Evolutionary conservation across 345 rosid genomes (phyloP).

Genomic region (Salix arbutifolia): DNA sequence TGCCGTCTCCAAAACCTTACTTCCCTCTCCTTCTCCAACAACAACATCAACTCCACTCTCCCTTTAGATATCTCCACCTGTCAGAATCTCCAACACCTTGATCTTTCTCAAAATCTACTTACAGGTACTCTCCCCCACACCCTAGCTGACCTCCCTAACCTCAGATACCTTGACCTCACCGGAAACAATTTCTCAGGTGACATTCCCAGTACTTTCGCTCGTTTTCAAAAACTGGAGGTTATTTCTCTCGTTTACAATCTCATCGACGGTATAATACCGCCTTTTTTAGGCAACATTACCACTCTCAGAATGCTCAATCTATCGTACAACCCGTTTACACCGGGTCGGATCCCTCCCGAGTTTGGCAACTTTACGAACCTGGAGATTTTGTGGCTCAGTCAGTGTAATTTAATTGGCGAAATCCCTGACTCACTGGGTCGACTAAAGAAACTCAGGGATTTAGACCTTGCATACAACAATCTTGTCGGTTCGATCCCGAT

Average conservation of each 20-base stretch:
- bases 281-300: constrained; percentile 58
- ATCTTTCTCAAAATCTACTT: constrained; percentile 74
- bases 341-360: constrained; percentile 79
- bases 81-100: constrained; percentile 52
- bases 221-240: constrained; percentile 70
- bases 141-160: constrained; percentile 49
- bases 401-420: constrained; percentile 70
- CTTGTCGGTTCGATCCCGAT: constrained; percentile 64
- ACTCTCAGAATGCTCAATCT: constrained; percentile 70
- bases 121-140: constrained; percentile 61
- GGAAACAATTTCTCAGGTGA: constrained; percentile 89
- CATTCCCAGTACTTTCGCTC: constrained; percentile 61
- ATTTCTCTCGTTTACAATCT: constrained; percentile 75
- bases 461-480: constrained; percentile 75
- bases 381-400: constrained; percentile 88
- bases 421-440: constrained; percentile 83
- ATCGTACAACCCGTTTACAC: constrained; percentile 78
- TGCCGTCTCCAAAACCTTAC: constrained; percentile 61
- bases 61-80: constrained; percentile 64
- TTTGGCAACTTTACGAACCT: constrained; percentile 72
- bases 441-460: constrained; percentile 61
- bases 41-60: constrained; percentile 60
- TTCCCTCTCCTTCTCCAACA: constrained; percentile 49
- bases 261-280: constrained; percentile 64
- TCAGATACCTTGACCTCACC: constrained; percentile 60